Evolutionary conservation across 768 basidiomycete species (phyloP), one percentile per base, ranked within the genome.

Genomic region (Boletus insuetus): DNA sequence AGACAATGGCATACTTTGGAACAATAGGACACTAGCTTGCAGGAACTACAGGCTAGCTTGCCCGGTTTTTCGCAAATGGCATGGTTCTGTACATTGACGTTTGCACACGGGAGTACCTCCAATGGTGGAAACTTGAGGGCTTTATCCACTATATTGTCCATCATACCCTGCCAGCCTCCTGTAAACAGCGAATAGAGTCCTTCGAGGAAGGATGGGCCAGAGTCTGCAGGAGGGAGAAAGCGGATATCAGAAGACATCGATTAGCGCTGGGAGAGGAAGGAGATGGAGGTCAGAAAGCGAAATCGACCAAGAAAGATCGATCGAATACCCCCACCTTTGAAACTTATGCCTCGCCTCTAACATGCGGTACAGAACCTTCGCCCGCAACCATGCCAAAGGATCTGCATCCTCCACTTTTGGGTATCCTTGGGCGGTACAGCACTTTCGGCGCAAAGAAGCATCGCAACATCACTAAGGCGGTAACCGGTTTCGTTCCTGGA

Each of bases 11-110:
- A 37, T 45, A 61, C 67, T 56, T 66, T 74, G 10, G 78, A 79
- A 58, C 79, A 80, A 55, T 80, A 80, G 19, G 73, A 73, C 2
- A 78, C 77, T 16, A 79, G 59, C 46, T 57, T 71, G 59, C 78
- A 79, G 20, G 59, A 51, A 31, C 62, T 54, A 43, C 69, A 70
- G 11, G 66, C 49, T 29, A 60, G 54, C 16, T 59, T 72, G 6
- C 75, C 77, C 11, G 60, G 64, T 0, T 71, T 66, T 14, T 59
- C 43, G 53, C 76, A 77, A 20, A 22, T 49, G 14, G 40, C 51
- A 45, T 64, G 51, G n/a, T 59, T 60, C 1, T 58, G 46, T 7
- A 56, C 58, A 31, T 73, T 56, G 24, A 71, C 60, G 40, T 75
- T 74, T 16, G 76, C 76, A 37, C 76, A 77, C 6, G 71, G 75